These are phyloP conservation scores for Fomitopsis serialis DNA, from an alignment of 768 basidiomycete species.

Conservation along the genomic window DNA sequence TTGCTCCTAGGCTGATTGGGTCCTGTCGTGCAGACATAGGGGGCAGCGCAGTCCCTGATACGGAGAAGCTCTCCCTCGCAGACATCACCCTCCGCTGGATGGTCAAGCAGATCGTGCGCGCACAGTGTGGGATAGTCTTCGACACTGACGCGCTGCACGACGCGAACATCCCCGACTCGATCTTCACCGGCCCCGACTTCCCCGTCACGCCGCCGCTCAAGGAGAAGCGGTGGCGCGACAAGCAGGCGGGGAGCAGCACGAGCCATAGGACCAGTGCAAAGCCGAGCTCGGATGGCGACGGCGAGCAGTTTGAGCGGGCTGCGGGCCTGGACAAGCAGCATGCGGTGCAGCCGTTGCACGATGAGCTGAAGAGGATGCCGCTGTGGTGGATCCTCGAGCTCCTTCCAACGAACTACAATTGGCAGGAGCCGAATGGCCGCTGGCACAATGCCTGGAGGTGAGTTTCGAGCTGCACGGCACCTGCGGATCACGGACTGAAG, in stretches of 20 bases:
- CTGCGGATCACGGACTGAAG: not conserved
- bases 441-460: slow-evolving; percentile 57
- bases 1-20: not conserved
- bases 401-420: slow-evolving; percentile 45
- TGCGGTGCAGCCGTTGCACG: slow-evolving; percentile 48
- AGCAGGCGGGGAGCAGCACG: not conserved
- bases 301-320: not conserved
- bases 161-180: slow-evolving; percentile 31
- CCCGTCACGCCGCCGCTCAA: slow-evolving; percentile 6
- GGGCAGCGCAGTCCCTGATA: slow-evolving; percentile 51
- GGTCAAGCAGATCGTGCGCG: slow-evolving; percentile 56
- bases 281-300: not conserved
- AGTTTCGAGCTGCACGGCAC: slow-evolving; percentile 18
- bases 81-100: slow-evolving; percentile 75
- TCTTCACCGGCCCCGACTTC: slow-evolving; percentile 13
- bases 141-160: slow-evolving; percentile 41
- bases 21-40: slow-evolving; percentile 50
- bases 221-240: not conserved
- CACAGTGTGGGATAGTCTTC: slow-evolving; percentile 59
- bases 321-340: slow-evolving; percentile 23
- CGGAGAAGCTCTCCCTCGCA: slow-evolving; percentile 36
- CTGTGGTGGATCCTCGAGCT: slow-evolving; percentile 76
- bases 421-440: slow-evolving; percentile 48
- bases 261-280: not conserved
- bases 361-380: slow-evolving; percentile 37